A percentile compares a stretch with the other conserved stretches of the same genome.
Evolutionary conservation across 805 yeast genomes (phyloP).

Genomic region (Teunomyces gatunensis): DNA sequence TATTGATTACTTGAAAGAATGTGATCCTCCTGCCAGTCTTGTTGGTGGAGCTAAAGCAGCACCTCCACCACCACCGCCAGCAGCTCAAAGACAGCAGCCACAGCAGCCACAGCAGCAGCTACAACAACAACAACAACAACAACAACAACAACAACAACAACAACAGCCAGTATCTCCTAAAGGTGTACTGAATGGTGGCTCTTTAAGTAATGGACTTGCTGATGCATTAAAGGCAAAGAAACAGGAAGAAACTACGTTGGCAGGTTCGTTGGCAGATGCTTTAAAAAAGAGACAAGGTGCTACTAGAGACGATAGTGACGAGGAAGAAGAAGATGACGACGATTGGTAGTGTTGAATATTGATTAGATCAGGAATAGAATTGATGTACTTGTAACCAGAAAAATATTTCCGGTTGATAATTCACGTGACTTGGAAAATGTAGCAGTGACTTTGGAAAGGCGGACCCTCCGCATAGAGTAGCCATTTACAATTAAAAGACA

Average conservation of each 20-base stretch:
- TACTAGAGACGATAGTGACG: constrained; percentile 66
- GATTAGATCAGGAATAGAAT: constrained; percentile 5
- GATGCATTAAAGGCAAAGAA: constrained; percentile 65
- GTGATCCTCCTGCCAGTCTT: constrained; percentile 44
- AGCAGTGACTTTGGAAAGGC: background rate
- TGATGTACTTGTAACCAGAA: background rate
- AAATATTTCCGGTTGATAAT: background rate
- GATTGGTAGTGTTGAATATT: constrained; percentile 29
- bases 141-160: constrained; percentile 19
- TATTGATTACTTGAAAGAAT: constrained; percentile 75
- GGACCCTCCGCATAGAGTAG: background rate
- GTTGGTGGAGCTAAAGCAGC: constrained; percentile 22
- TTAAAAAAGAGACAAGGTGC: constrained; percentile 69
- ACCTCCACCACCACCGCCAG: constrained; percentile 35
- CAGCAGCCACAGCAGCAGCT: constrained; percentile 16
- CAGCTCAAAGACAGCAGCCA: constrained; percentile 3
- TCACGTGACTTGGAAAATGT: constrained; percentile 1
- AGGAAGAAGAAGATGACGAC: constrained; percentile 67
- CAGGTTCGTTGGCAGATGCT: constrained; percentile 89
- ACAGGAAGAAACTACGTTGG: constrained; percentile 58
- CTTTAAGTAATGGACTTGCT: constrained; percentile 57
- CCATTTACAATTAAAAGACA: background rate
- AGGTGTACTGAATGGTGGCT: constrained; percentile 13
- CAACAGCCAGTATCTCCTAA: constrained; percentile 9
- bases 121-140: constrained; percentile 21